Conservation (phyloP, 352 stramenopile genomes). For the Globisporangium solare region DNA sequence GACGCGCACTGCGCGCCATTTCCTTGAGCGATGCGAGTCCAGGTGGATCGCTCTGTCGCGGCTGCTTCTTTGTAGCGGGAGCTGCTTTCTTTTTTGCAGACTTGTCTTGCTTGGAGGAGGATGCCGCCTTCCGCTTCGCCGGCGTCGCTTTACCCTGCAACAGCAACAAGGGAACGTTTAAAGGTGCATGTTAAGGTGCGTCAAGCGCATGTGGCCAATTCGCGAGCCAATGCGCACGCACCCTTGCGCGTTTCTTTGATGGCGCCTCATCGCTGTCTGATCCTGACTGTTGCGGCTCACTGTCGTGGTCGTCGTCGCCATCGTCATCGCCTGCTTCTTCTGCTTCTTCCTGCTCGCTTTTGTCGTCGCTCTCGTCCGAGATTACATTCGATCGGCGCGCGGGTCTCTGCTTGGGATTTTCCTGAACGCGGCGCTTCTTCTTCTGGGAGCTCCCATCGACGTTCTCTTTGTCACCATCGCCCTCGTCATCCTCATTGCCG, state of each 20-base stretch:
- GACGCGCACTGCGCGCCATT: slow-evolving; percentile 53
- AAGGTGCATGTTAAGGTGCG: background rate
- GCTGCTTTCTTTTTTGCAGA: slow-evolving; percentile 14
- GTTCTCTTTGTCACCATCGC: slow-evolving; percentile 2
- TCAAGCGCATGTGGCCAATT: background rate
- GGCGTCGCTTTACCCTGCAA: slow-evolving; percentile 1
- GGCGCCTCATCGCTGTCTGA: slow-evolving; percentile 4
- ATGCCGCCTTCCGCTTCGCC: slow-evolving; percentile 6
- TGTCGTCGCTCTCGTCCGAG: slow-evolving; percentile 27
- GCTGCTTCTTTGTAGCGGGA: slow-evolving; percentile 20
- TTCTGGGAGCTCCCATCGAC: no score
- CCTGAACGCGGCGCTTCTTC: no score
- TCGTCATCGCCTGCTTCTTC: slow-evolving; percentile 14
- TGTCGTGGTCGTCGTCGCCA: slow-evolving; percentile 17
- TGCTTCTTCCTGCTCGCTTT: slow-evolving; percentile 8
- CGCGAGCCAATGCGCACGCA: slow-evolving; percentile 10
- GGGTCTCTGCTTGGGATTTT: slow-evolving; percentile 20
- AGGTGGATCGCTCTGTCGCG: slow-evolving; percentile 26
- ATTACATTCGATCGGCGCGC: slow-evolving; percentile 25
- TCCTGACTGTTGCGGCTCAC: slow-evolving; percentile 13
- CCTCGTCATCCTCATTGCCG: background rate
- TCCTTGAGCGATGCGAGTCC: slow-evolving; percentile 65
- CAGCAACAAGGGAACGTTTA: background rate
- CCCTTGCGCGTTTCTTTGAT: slow-evolving; percentile 21
- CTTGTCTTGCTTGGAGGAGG: slow-evolving; percentile 11